A percentile compares a stretch with the other conserved stretches of the same genome.
Evolutionary conservation across 108 stramenopile genomes (phyloP).

Genomic region (Skeletonema costatum): DNA sequence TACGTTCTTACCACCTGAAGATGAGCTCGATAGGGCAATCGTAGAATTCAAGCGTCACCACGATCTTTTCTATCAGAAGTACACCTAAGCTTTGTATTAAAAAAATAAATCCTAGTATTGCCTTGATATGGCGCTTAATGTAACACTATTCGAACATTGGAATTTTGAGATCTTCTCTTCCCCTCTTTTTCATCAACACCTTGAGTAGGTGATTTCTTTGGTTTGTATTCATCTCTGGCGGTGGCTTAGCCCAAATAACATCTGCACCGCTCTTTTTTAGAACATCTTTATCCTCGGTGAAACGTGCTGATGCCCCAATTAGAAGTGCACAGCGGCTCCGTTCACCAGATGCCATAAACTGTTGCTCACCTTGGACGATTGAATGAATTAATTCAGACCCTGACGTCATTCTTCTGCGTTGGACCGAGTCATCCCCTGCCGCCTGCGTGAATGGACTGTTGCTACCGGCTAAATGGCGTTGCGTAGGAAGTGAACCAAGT

Average conservation of each 20-base stretch:
- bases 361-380: slow-evolving; percentile 23
- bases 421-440: slow-evolving; percentile 41
- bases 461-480: slow-evolving; percentile 1
- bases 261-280: slow-evolving; percentile 59
- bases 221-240: slow-evolving; percentile 52
- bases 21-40: slow-evolving; percentile 71
- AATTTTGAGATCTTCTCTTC: not conserved
- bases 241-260: slow-evolving; percentile 71
- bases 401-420: slow-evolving; percentile 33
- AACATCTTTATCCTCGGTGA: slow-evolving; percentile 36
- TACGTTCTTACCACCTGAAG: slow-evolving; percentile 92
- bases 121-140: not conserved
- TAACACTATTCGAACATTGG: not conserved
- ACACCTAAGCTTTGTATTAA: slow-evolving; percentile 28
- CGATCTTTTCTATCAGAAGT: slow-evolving; percentile 77
- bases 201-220: slow-evolving; percentile 54
- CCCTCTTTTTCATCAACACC: slow-evolving; percentile 54
- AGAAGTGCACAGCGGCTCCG: slow-evolving; percentile 45
- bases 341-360: not conserved
- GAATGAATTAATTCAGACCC: slow-evolving; percentile 26
- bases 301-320: slow-evolving; percentile 62
- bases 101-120: not conserved
- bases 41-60: slow-evolving; percentile 83
- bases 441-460: slow-evolving; percentile 5
- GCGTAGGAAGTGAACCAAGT: slow-evolving; percentile 16